Conservation (phyloP, 192 early-diverging fungal species). For the Pilaira anomala region DNA sequence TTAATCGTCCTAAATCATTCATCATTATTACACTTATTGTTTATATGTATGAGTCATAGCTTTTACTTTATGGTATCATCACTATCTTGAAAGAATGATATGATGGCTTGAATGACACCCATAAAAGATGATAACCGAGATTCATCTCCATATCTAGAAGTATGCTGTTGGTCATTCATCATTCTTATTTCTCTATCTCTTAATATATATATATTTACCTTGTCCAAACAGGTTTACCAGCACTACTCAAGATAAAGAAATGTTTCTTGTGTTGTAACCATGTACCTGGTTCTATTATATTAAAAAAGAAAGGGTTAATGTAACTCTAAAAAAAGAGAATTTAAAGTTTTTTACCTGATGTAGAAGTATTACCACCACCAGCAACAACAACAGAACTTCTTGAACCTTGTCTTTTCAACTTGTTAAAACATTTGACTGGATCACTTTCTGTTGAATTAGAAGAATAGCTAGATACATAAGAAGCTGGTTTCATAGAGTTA, state of each 20-base stretch:
- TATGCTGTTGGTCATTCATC: not conserved
- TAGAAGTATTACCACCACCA: not conserved
- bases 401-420: constrained; percentile 33
- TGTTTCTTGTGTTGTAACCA: constrained; percentile 73
- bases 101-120: constrained; percentile 87
- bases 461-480: constrained; percentile 26
- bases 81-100: constrained; percentile 79
- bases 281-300: constrained; percentile 30
- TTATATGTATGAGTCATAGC: not conserved
- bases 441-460: constrained; percentile 29
- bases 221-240: constrained; percentile 94
- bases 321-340: not conserved
- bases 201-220: constrained; percentile 43
- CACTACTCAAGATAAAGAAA: constrained; percentile 88
- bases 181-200: not conserved
- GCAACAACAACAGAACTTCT: constrained; percentile 30
- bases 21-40: not conserved
- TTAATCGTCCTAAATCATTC: constrained; percentile 51
- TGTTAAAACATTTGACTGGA: constrained; percentile 23
- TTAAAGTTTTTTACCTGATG: constrained; percentile 6
- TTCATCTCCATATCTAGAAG: constrained; percentile 79
- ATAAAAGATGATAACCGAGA: constrained; percentile 80
- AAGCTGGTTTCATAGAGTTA: constrained; percentile 5
- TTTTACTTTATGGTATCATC: constrained; percentile 71
- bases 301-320: not conserved